These are phyloP conservation scores for Candida ipomoeae DNA, from an alignment of 805 yeast species.

Conservation along the genomic window DNA sequence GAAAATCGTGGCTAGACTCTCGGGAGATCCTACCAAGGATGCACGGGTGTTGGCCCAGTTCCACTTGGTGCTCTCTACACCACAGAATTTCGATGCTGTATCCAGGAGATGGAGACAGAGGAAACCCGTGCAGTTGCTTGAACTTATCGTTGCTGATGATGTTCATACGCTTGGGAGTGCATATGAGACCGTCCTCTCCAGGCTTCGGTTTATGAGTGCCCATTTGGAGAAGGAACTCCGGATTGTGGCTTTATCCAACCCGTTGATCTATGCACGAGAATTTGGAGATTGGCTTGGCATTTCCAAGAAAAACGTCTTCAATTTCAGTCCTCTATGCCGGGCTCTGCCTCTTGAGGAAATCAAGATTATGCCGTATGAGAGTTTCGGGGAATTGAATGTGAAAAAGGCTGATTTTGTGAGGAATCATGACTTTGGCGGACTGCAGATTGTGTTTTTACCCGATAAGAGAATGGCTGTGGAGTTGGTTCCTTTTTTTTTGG, in stretches of 20 bases:
- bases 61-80: slow-evolving; percentile 74
- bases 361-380: slow-evolving; percentile 42
- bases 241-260: slow-evolving; percentile 63
- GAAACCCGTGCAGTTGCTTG: slow-evolving; percentile 62
- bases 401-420: slow-evolving; percentile 4
- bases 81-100: slow-evolving; percentile 67
- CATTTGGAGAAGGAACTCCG: slow-evolving; percentile 57
- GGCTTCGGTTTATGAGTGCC: slow-evolving; percentile 66
- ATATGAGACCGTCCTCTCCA: slow-evolving; percentile 67
- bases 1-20: slow-evolving; percentile 52
- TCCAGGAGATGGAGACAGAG: slow-evolving; percentile 83
- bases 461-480: slow-evolving; percentile 32
- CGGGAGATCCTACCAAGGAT: slow-evolving; percentile 51
- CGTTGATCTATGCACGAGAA: slow-evolving; percentile 72
- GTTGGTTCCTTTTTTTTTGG: slow-evolving; percentile 6
- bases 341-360: slow-evolving; percentile 52
- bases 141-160: slow-evolving; percentile 69
- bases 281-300: slow-evolving; percentile 87
- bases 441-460: slow-evolving; percentile 50
- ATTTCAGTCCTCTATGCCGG: slow-evolving; percentile 65
- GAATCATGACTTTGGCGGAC: not conserved
- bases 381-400: not conserved
- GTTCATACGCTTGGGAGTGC: slow-evolving; percentile 61
- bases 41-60: slow-evolving; percentile 50
- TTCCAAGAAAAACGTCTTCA: slow-evolving; percentile 54